Evolutionary conservation across 78 protist genomes (phyloP).

Genomic region (Monocercomonoides exilis): DNA sequence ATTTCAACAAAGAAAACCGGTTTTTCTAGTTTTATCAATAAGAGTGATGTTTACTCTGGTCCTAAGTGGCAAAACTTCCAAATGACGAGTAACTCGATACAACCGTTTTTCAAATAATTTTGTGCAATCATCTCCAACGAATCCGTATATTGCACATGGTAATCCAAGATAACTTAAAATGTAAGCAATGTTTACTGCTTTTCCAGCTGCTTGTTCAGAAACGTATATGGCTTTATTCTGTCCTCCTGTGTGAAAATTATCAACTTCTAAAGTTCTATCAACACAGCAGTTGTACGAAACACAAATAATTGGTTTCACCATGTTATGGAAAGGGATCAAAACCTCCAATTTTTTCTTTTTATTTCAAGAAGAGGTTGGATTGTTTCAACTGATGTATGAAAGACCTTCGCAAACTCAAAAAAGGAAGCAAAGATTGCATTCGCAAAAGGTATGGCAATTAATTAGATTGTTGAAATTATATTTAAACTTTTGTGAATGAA

Average conservation of each 20-base stretch:
- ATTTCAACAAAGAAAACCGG: not conserved
- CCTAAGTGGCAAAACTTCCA: not conserved
- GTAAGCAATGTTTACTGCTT: not conserved
- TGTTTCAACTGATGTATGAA: too few species aligned
- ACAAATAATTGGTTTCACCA: constrained; percentile 1
- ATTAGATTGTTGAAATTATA: too few species aligned
- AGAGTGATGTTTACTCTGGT: constrained; percentile 1
- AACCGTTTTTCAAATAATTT: not conserved
- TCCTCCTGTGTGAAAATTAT: not conserved
- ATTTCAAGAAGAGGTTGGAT: too few species aligned
- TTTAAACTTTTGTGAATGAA: too few species aligned
- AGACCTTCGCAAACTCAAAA: too few species aligned
- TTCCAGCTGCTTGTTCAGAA: not conserved
- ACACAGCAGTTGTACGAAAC: not conserved
- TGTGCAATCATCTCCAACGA: not conserved
- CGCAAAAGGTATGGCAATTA: too few species aligned
- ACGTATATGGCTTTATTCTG: not conserved
- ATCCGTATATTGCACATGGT: not conserved
- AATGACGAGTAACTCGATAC: not conserved
- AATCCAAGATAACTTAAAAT: not conserved
- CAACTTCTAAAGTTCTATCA: constrained; percentile 1
- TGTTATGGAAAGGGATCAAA: too few species aligned
- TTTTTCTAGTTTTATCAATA: not conserved
- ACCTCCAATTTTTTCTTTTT: too few species aligned
- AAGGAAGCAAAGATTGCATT: too few species aligned